Conservation (phyloP, 2,329 filamentous ascomycete species). For the Aureobasidium musti region DNA sequence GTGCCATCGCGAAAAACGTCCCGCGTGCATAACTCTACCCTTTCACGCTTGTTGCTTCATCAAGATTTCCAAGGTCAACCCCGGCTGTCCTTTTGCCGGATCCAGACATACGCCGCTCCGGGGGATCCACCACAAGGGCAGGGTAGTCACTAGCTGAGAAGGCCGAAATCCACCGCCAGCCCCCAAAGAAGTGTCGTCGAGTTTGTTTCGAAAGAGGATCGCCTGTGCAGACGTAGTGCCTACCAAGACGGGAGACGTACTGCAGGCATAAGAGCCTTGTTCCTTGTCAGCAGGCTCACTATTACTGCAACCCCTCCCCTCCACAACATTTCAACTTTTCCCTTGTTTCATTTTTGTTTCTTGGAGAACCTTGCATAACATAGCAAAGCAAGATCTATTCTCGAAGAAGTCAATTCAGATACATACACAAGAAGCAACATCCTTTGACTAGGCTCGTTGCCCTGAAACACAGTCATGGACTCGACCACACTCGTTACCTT, state of each 20-base stretch:
- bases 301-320: constrained; percentile 13
- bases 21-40: constrained; percentile 5
- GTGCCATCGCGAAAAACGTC: constrained; percentile 20
- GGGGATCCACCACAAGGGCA: constrained; percentile 2
- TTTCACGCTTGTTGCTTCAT: background rate
- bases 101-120: constrained; percentile 3
- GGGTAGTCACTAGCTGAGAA: constrained; percentile 17
- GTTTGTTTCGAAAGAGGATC: constrained; percentile 1
- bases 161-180: constrained; percentile 3
- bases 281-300: constrained; percentile 17
- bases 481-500: constrained; percentile 45
- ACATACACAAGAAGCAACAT: background rate
- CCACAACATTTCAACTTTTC: background rate
- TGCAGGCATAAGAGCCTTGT: constrained; percentile 26
- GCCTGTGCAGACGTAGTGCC: background rate
- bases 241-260: constrained; percentile 5
- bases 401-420: background rate
- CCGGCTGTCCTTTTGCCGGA: constrained; percentile 20
- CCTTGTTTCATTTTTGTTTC: background rate
- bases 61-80: background rate
- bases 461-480: constrained; percentile 37
- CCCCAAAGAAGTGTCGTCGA: background rate
- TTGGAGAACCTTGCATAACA: background rate
- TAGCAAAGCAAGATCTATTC: background rate
- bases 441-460: constrained; percentile 9